Evolutionary conservation across 2,329 filamentous ascomycete genomes (phyloP), one percentile per base, ranked within the genome.

Genomic region (Phaeomoniella chlamydospora): DNA sequence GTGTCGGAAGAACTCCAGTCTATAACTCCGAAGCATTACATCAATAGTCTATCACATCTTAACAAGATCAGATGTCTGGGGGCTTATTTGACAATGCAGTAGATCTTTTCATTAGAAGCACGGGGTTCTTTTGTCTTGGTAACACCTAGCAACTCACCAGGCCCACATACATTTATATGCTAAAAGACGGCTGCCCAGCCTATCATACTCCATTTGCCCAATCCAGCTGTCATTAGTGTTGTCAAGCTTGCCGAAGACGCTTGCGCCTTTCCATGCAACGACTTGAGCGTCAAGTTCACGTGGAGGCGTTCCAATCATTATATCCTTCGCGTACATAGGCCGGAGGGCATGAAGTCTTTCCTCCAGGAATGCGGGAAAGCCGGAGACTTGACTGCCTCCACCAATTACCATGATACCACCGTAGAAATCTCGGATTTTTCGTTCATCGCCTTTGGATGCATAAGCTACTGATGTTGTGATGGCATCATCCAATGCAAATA

Each of bases 261-360:
- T 94, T 1, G 84, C 90, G 3, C 90, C 90, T 68, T 98, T 98
- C 90, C 90, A 98, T 5, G 80, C 78, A 36, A 96, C 81, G n/a
- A 96, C 87, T 59, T 94, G 86, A 41, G 90, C 85, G 58, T 98
- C 90, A 64, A 98, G 80, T 49, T 98, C 90, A 49, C 88, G 70
- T 0, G 90, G 90, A n/a, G 76, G 75, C 14, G 70, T 66, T 1
- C 72, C 74, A 15, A 80, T 73, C 42, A 79, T 64, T 38, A 80
- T 74, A 45, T 77, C 68, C 68, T 90, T 76, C 4, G 65, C 62
- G 43, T 70, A 72, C n/a, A 62, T 65, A 1, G 72, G 70, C 35
- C 70, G 58, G 16, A 78, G 67, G 42, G 70, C 68, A 49, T 84
- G 77, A 35, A 96, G 68, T 48, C 76, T 73, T 50, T 88, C 80